phyloP scores from a whole-genome alignment of 2,329 filamentous ascomycete species.

The Boeremia lycopersici region DNA sequence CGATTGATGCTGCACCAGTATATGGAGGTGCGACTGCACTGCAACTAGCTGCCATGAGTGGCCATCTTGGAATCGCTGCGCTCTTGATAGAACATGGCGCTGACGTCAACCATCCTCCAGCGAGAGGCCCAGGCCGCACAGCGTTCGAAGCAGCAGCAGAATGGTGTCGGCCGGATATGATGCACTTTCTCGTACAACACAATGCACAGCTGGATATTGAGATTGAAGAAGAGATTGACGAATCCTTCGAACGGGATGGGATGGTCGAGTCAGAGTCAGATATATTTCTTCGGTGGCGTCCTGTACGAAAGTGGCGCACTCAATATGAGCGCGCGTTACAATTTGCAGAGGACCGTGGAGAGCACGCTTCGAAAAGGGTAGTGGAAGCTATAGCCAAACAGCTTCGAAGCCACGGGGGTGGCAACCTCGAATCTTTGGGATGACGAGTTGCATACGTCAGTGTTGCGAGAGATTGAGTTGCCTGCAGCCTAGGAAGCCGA shows the following conservation, averaged over 20 bases:
- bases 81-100: conserved; percentile 12
- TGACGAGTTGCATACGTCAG: too few relatives aligned
- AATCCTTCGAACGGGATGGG: neutral
- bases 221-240: neutral
- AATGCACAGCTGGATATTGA: conserved; percentile 7
- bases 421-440: too few relatives aligned
- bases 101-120: conserved; percentile 9
- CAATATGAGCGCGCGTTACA: too few relatives aligned
- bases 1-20: neutral
- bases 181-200: conserved; percentile 4
- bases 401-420: too few relatives aligned
- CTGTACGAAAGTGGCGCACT: neutral
- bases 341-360: too few relatives aligned
- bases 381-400: too few relatives aligned
- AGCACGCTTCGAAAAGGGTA: too few relatives aligned
- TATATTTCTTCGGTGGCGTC: neutral
- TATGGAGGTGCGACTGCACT: conserved; percentile 14
- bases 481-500: too few relatives aligned
- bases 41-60: conserved; percentile 16
- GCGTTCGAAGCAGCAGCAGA: conserved; percentile 19
- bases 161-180: conserved; percentile 15
- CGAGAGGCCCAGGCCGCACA: conserved; percentile 13
- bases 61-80: conserved; percentile 11
- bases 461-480: too few relatives aligned
- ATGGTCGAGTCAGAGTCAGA: neutral